Base-by-base conservation (phyloP, 1,139 yeast species). In the Pneumocystis sp. region DNA sequence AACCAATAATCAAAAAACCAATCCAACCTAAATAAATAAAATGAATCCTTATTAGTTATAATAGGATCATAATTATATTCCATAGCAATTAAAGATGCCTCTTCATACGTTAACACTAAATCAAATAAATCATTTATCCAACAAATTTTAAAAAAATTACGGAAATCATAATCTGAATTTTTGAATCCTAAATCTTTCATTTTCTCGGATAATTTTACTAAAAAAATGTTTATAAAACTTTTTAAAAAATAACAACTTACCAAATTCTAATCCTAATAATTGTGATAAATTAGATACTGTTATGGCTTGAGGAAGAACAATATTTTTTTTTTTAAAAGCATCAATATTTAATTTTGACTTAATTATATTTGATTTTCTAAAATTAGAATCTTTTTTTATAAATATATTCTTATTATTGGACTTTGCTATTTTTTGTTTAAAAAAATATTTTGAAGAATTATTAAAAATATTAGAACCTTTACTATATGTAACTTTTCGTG, bases 11-110 rank as follows among this genome's bases (percentile, higher is more conserved):
- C 2, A 37, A 44, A 7, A 50, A 63, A 29, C 62, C 40, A 59
- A 74, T 73, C 0, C 7, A 50, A 50, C 57, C 84, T 79, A 70
- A 83, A 85, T 61, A 87, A 73, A 71, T 87, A 93, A n/a, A 81
- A 80, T 3, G 84, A 85, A 10, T 82, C 80, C 35, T 83, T 82
- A 62, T 85, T 86, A 67, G 82, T 83, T 15, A 83, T 79, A 25
- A 79, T 80, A 0, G 76, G 76, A 59, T 85, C 87, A 71, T 83
- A 88, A 17, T 93, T 95, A 71, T 84, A 87, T 72, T 93, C 97
- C 73, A 89, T 96, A 0, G 96, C 95, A 69, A 93, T 85, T 68
- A 93, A 77, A 19, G 86, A 81, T 0, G 96, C 95, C 61, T 89
- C 89, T 71, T 91, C 97, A 39, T 10, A 39, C 21, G 61, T 59